Evolutionary conservation across 257 asterid genomes (phyloP).

Genomic region (Solanum lycopersicoides): DNA sequence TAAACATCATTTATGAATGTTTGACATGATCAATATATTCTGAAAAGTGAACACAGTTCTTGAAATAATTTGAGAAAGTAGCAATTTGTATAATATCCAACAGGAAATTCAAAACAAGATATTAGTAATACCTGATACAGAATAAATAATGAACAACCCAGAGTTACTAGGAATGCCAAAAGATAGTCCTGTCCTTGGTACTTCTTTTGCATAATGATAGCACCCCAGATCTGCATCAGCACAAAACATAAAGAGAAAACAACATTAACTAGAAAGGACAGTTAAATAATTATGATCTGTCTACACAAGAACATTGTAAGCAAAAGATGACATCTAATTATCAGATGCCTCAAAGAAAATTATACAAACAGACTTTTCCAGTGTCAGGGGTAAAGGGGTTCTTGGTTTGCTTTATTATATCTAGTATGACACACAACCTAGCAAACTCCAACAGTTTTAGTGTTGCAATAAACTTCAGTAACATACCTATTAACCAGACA

Average conservation of each 20-base stretch:
- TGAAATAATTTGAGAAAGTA: neutral
- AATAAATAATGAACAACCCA: slow-evolving; percentile 93
- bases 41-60: neutral
- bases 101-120: neutral
- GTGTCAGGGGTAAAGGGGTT: neutral
- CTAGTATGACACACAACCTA: neutral
- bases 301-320: neutral
- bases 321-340: neutral
- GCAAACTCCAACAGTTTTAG: neutral
- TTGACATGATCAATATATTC: neutral
- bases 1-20: neutral
- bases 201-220: slow-evolving; percentile 92
- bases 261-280: neutral
- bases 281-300: neutral
- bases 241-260: slow-evolving; percentile 6
- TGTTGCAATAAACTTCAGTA: neutral
- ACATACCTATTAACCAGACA: neutral
- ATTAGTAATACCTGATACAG: slow-evolving; percentile 56
- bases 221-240: slow-evolving; percentile 88
- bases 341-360: neutral
- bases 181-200: slow-evolving; percentile 73
- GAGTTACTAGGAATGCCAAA: slow-evolving; percentile 60
- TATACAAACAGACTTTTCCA: neutral
- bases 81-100: neutral
- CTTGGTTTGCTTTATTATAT: neutral